Base-by-base conservation (phyloP, 1,139 yeast genomes). In the Meyerozyma guilliermondii region DNA sequence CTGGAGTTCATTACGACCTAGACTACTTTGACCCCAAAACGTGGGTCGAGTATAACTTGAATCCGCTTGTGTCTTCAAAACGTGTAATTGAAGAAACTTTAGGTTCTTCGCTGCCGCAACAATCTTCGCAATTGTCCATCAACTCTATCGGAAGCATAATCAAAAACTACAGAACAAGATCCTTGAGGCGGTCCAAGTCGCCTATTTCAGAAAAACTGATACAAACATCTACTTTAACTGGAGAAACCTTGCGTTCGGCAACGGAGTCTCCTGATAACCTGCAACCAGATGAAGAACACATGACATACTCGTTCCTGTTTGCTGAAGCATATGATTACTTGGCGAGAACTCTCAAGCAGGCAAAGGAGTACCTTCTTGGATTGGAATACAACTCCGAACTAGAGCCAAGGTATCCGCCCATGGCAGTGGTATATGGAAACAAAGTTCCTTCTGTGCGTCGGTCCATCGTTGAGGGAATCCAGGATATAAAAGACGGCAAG, bases 381-480 rank as follows among this genome's bases (percentile, higher is more conserved):
- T 64, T 89, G 33, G 75, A 76, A 26, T 81, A 71, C 51, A 73
- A 78, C 17, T 71, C 74, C 4, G 68, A 65, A 13, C 55, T 71
- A 28, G 63, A 62, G 14, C 63, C 66, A 17, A 53, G 68, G 39
- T 87, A 87, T 55, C 97, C 97, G 3, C 96, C 96, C 1, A 60
- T 89, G 65, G 94, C 87, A 0, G 72, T 83, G 2, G 83, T 89
- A 0, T 87, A 85, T 56, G 94, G 96, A 7, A 80, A 85, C 55
- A 71, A 76, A 5, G 85, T 87, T 1, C 96, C 97, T 0, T 86
- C 96, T 0, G 89, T 87, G 1, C 74, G 94, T 42, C 95, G 91
- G 2, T 83, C 87, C 2, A 64, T 80, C 41, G 94, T 88, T 0
- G 61, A 68, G 31, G 75, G 80, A 2, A 55, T 58, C n/a, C 76